Base-by-base conservation (phyloP, 2,329 filamentous ascomycete species). In the Monilinia aucupariae region DNA sequence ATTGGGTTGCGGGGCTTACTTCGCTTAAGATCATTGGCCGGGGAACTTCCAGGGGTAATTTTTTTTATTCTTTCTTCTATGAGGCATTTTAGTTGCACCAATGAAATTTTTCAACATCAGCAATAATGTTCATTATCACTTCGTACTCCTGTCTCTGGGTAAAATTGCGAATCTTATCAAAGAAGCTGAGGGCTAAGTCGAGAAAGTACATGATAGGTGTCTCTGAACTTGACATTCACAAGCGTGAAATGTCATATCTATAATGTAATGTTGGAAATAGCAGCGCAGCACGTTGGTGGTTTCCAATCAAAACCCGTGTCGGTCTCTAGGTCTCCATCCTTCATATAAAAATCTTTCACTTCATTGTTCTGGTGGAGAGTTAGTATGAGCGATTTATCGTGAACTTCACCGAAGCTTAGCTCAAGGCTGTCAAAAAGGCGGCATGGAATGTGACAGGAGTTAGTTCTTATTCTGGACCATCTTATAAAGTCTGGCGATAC, bases 21-120 rank as follows among this genome's bases (percentile, higher is more conserved):
- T 54, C 52, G 52, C 37, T 30, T 54, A 41, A 54, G 7, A 41
- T 41, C 37, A 54, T 54, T 54, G 52, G 52, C 20, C 22, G 37
- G 37, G 52, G 37, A 54, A 39, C 34, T 41, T 54, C 34, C 51
- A 54, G 51, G 51, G 37, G 34, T 5, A 25, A 7, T 25, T n/a
- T n/a, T n/a, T n/a, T n/a, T n/a, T n/a, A n/a, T n/a, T 41, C 25
- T 25, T 13, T 27, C 34, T 54, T 27, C 51, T 41, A 54, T 54
- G 37, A 54, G 37, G 52, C 52, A 54, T 54, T 54, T 54, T 54
- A 15, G 15, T 41, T 27, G 15, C 25, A 13, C 37, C 22, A 27
- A 54, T 54, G 52, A 20, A n/a, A 20, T 41, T 12, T 54, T 41
- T 17, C 8, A 41, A 41, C 37, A 54, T 20, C 22, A 22, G 37